Percentiles rank a stretch among this genome's conserved stretches.
Evolutionary conservation across 177 flowering plant genomes (phyloP).

Genomic region (Vitis hybrid): DNA sequence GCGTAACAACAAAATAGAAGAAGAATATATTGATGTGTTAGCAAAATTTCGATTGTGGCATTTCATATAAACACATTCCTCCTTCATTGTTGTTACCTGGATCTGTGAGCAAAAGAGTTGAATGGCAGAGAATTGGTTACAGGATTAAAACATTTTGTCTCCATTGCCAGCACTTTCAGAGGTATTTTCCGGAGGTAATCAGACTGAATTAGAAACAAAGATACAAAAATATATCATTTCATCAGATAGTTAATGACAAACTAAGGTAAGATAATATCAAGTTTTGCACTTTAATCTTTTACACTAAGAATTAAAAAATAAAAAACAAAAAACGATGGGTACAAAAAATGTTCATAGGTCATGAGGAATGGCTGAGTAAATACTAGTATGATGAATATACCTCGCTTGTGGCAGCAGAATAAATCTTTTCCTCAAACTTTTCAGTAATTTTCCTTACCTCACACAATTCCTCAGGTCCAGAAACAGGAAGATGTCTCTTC

Average conservation of each 20-base stretch:
- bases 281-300: too few relatives aligned
- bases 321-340: too few relatives aligned
- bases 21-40: too few relatives aligned
- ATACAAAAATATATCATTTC: constrained; percentile 9
- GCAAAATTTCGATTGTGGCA: too few relatives aligned
- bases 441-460: constrained; percentile 49
- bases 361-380: too few relatives aligned
- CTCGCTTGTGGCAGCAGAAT: constrained; percentile 45
- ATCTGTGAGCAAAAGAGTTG: constrained; percentile 28
- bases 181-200: constrained; percentile 69
- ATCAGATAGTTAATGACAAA: too few relatives aligned
- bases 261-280: too few relatives aligned
- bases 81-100: constrained; percentile 30
- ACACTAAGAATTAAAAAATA: too few relatives aligned
- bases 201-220: constrained; percentile 26
- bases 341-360: not conserved
- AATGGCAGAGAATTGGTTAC: constrained; percentile 17
- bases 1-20: too few relatives aligned
- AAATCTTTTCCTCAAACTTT: constrained; percentile 60
- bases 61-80: not conserved
- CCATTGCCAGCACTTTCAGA: constrained; percentile 63
- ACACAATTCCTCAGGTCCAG: constrained; percentile 42
- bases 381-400: constrained; percentile 16
- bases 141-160: constrained; percentile 14
- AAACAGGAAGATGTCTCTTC: constrained; percentile 46